phyloP scores from a whole-genome alignment of 208 protist species.

The Herpetomonas tarakana region DNA sequence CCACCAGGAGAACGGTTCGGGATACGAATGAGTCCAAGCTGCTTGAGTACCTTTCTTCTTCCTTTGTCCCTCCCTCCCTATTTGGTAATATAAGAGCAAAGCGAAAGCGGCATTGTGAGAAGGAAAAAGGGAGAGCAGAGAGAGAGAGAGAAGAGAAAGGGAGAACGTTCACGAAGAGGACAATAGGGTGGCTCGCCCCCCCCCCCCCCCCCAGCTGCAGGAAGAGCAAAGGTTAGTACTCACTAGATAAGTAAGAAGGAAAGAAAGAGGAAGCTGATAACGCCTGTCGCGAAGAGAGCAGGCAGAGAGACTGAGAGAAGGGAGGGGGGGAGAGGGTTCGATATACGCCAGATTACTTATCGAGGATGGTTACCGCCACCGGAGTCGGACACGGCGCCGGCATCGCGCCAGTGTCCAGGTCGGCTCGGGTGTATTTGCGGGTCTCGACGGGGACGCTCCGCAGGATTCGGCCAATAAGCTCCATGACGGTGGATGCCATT shows the following conservation, averaged over 20 bases:
- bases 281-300: not conserved
- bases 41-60: not conserved
- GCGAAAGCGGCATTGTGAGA: too few relatives aligned
- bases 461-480: not conserved
- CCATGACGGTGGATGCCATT: not conserved
- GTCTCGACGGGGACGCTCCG: constrained; percentile 1
- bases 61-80: not conserved
- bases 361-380: not conserved
- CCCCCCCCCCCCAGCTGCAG: too few relatives aligned
- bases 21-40: too few relatives aligned
- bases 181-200: too few relatives aligned
- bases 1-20: too few relatives aligned
- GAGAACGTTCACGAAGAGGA: not conserved
- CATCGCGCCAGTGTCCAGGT: constrained; percentile 7
- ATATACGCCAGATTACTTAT: too few relatives aligned
- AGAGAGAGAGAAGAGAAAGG: constrained; percentile 8
- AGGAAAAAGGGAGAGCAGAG: constrained; percentile 4
- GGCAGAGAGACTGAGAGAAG: constrained; percentile 8
- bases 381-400: not conserved
- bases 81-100: not conserved
- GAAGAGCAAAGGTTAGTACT: too few relatives aligned
- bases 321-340: constrained; percentile 6
- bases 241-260: constrained; percentile 12
- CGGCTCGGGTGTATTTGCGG: constrained; percentile 12
- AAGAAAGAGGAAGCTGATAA: constrained; percentile 10